Evolutionary conservation across 2,329 filamentous ascomycete species (phyloP).

Genomic region (Fusarium buxicola): DNA sequence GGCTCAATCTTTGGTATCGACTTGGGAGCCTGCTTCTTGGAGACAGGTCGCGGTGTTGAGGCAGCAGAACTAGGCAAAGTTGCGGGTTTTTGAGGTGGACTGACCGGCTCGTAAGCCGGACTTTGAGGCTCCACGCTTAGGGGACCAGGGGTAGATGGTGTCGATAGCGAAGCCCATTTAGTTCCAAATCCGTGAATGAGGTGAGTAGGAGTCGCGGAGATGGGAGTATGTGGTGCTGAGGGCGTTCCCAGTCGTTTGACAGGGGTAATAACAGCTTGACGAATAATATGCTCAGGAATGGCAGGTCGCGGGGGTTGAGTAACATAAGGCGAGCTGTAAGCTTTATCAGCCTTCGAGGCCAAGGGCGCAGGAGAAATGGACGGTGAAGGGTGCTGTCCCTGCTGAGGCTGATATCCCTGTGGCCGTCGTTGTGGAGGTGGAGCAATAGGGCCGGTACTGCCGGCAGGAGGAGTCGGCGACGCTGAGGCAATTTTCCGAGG

Average conservation of each 20-base stretch:
- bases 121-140: slow-evolving; percentile 56
- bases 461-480: slow-evolving; percentile 44
- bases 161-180: slow-evolving; percentile 68
- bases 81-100: slow-evolving; percentile 60
- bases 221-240: slow-evolving; percentile 52
- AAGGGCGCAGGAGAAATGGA: slow-evolving; percentile 42
- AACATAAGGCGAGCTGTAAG: slow-evolving; percentile 45
- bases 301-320: slow-evolving; percentile 52
- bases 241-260: slow-evolving; percentile 49
- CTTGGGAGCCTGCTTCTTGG: slow-evolving; percentile 53
- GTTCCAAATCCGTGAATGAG: slow-evolving; percentile 61
- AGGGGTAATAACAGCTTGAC: slow-evolving; percentile 53
- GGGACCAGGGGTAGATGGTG: slow-evolving; percentile 67
- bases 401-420: slow-evolving; percentile 46
- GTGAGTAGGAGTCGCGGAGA: slow-evolving; percentile 45
- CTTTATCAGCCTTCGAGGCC: slow-evolving; percentile 46
- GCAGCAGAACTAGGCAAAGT: slow-evolving; percentile 50
- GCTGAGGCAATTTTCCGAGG: slow-evolving; percentile 51
- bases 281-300: slow-evolving; percentile 56
- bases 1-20: slow-evolving; percentile 41
- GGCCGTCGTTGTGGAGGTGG: slow-evolving; percentile 52
- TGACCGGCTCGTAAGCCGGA: slow-evolving; percentile 69
- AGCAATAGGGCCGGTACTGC: slow-evolving; percentile 34
- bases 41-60: slow-evolving; percentile 44
- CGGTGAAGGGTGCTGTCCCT: slow-evolving; percentile 46